Conservation (phyloP, 202 grass and related monocot genomes). For the Hordeum pubiflorum region DNA sequence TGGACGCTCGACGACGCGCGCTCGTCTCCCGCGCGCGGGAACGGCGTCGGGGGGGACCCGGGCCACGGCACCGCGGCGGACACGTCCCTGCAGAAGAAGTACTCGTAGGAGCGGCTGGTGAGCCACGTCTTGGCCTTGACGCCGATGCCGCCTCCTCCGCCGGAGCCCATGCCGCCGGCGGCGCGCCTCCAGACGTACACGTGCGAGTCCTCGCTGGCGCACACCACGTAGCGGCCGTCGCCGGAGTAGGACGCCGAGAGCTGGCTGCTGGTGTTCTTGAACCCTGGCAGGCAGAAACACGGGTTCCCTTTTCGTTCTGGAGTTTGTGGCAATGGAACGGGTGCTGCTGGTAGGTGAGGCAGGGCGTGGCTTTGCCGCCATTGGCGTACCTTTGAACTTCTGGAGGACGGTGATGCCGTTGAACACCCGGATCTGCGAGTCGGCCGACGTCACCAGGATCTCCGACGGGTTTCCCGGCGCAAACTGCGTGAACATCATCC, state of each 20-base stretch:
- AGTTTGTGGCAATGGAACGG: conserved; percentile 16
- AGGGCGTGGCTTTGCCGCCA: background rate
- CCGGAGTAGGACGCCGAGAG: conserved; percentile 74
- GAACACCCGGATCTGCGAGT: conserved; percentile 91
- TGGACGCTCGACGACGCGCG: background rate
- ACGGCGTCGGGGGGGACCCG: background rate
- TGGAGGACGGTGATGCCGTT: conserved; percentile 74
- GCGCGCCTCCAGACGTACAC: conserved; percentile 83
- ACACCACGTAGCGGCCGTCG: conserved; percentile 59
- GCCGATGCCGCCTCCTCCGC: conserved; percentile 11
- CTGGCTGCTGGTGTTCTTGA: conserved; percentile 94
- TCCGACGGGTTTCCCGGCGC: conserved; percentile 83
- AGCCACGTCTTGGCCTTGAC: conserved; percentile 52
- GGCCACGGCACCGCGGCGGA: conserved; percentile 81
- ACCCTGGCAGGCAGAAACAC: conserved; percentile 47
- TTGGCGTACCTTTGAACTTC: conserved; percentile 89
- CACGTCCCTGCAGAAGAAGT: conserved; percentile 88
- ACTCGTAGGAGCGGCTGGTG: conserved; percentile 76
- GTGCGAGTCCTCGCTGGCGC: conserved; percentile 85
- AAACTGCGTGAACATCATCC: conserved; percentile 35
- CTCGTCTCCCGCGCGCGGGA: background rate
- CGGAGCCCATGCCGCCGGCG: background rate
- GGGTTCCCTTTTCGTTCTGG: conserved; percentile 34
- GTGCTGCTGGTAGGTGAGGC: background rate
- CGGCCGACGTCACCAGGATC: conserved; percentile 82